Percentiles rank a stretch among this genome's conserved stretches.
phyloP scores from a whole-genome alignment of 768 basidiomycete genomes.

The Clitopilus hobsonii region DNA sequence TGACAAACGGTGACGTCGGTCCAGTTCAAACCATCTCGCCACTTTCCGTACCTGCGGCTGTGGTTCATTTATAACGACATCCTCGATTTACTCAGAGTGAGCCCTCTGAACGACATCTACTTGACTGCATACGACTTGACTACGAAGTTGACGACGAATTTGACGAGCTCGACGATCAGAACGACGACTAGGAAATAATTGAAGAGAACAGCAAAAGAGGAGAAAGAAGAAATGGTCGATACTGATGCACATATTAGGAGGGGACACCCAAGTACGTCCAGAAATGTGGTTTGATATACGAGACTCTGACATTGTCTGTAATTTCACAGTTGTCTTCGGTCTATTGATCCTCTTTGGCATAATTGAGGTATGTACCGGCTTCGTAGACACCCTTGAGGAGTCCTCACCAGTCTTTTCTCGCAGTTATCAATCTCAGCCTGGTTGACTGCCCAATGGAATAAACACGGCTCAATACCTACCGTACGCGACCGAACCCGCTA shows the following conservation, averaged over 20 bases:
- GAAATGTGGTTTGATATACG: not conserved
- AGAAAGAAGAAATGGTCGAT: conserved; percentile 4
- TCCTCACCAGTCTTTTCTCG: not conserved
- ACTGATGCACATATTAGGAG: conserved; percentile 28
- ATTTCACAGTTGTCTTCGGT: conserved; percentile 41
- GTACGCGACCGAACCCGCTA: conserved; percentile 64
- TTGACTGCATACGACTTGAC: not conserved
- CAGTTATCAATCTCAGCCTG: conserved; percentile 72
- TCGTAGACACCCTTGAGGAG: not conserved
- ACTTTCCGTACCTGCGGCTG: not conserved
- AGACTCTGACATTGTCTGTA: conserved; percentile 5
- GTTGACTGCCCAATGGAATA: conserved; percentile 59
- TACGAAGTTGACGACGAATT: too few relatives aligned
- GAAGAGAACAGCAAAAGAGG: not conserved
- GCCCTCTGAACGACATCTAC: not conserved
- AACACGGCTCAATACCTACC: conserved; percentile 45
- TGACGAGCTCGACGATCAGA: too few relatives aligned
- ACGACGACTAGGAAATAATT: not conserved
- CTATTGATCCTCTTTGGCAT: conserved; percentile 57
- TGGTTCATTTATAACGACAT: not conserved
- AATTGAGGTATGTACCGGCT: conserved; percentile 45
- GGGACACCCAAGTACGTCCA: conserved; percentile 51
- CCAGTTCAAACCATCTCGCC: not conserved
- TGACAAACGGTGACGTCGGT: not conserved
- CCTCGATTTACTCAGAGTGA: not conserved